Conservation (phyloP, 768 basidiomycete species). For the Xanthoconium purpureum region DNA sequence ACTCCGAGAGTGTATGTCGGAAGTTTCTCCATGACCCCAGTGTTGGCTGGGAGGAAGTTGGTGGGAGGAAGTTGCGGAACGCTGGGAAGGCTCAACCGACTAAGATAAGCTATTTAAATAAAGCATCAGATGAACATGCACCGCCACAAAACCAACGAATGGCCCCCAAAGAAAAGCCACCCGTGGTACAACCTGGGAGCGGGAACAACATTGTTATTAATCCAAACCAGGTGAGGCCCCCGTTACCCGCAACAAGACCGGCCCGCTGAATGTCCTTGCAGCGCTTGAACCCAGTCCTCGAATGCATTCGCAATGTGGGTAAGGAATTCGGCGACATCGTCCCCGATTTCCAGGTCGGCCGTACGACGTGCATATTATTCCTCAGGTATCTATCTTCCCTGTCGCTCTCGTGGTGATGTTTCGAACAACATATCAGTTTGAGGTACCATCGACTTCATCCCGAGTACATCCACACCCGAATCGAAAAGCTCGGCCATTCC, state of each 20-base stretch:
- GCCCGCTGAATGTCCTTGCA: slow-evolving; percentile 30
- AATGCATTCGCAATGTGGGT: slow-evolving; percentile 80
- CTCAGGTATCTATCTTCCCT: slow-evolving; percentile 57
- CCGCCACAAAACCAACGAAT: slow-evolving; percentile 7
- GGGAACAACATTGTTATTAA: slow-evolving; percentile 66
- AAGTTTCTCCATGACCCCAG: slow-evolving; percentile 28
- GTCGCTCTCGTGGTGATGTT: neutral
- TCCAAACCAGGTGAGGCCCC: slow-evolving; percentile 48
- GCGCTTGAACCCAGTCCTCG: slow-evolving; percentile 87
- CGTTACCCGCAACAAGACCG: neutral
- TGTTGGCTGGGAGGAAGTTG: neutral
- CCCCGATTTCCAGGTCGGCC: slow-evolving; percentile 93
- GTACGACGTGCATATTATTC: slow-evolving; percentile 88
- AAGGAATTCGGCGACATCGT: slow-evolving; percentile 95
- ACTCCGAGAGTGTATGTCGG: slow-evolving; percentile 13
- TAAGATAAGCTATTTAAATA: too few relatives aligned
- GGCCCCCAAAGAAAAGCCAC: slow-evolving; percentile 35
- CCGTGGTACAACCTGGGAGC: slow-evolving; percentile 60
- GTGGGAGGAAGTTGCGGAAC: neutral
- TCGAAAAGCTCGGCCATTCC: slow-evolving; percentile 77
- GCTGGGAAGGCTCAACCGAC: neutral
- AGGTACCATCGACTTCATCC: slow-evolving; percentile 96
- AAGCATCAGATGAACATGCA: too few relatives aligned
- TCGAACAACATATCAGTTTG: slow-evolving; percentile 47
- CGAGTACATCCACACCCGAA: slow-evolving; percentile 91